Percentiles rank a stretch among this genome's conserved stretches.
Conservation (phyloP, 352 stramenopile species). For the Blastocystis sp. region DNA sequence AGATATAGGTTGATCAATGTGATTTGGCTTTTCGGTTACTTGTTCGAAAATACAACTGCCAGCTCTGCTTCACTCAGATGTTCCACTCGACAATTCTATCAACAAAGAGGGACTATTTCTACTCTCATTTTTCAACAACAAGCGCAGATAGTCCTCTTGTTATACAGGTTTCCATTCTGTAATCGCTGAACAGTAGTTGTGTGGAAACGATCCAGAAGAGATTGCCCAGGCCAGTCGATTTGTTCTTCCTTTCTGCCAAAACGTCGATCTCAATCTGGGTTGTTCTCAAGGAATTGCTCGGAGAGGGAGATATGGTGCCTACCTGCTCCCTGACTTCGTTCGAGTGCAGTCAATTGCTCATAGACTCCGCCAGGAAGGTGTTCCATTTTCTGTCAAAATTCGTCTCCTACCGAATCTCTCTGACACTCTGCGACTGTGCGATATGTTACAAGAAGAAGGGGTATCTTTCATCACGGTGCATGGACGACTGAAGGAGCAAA, state of each 20-base stretch:
- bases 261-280: constrained; percentile 65
- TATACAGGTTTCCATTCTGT: background rate
- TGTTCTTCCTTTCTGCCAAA: constrained; percentile 56
- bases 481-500: constrained; percentile 84
- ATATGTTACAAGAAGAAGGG: constrained; percentile 79
- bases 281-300: constrained; percentile 77
- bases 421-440: constrained; percentile 78
- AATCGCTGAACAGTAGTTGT: constrained; percentile 23
- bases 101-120: background rate
- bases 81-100: background rate
- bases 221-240: constrained; percentile 13
- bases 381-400: constrained; percentile 83
- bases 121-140: background rate
- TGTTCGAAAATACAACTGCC: constrained; percentile 1
- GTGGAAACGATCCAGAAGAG: constrained; percentile 36
- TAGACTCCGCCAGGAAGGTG: constrained; percentile 70
- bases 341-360: constrained; percentile 74
- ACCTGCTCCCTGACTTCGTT: constrained; percentile 74
- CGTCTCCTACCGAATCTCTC: constrained; percentile 77
- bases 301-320: constrained; percentile 81
- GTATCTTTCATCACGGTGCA: constrained; percentile 80
- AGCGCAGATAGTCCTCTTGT: background rate
- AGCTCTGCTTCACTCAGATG: constrained; percentile 57
- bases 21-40: constrained; percentile 36
- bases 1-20: constrained; percentile 40